Evolutionary conservation across 805 yeast species (phyloP), one percentile per base, ranked within the genome.

Genomic region (Wickerhamomyces bisporus): DNA sequence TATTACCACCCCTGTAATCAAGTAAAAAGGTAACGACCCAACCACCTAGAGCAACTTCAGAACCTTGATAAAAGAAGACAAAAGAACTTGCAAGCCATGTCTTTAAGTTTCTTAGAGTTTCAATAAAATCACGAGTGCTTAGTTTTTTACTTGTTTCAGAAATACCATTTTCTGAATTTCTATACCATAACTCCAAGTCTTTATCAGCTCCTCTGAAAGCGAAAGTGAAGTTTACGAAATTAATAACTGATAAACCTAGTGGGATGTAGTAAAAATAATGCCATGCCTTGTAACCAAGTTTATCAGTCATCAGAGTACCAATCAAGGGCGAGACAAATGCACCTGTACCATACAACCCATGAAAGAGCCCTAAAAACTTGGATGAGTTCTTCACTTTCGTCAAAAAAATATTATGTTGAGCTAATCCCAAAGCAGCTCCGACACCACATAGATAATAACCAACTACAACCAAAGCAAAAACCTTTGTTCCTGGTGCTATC

Each of bases 261-360:
- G 77, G 54, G 14, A 79, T 64, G 13, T 69, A 55, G 49, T 77
- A 81, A 55, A 62, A 75, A 40, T 51, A 65, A 50, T 75, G 65
- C 86, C 86, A 81, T 38, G 48, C 44, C 11, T 68, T 51, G 12
- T 29, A 29, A 4, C 77, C 77, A 3, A 76, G 77, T 0, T 52
- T 44, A 30, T 68, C 62, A 14, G 75, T 68, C 68, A 80, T 64
- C 1, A 69, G 58, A 0, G 83, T 77, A 3, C 78, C 79, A 25
- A 77, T 58, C 30, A 79, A 52, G 2, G 87, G 86, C 3, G 82
- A 68, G 2, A 75, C 40, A 4, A 79, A 70, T 3, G 85, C 86
- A 9, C 86, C 86, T 2, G 75, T 26, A 2, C 87, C 87, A 52
- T 79, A 81, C 6, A 61, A 50, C 0, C 81, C 86, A 56, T 80